These are phyloP conservation scores for Allantophomopsis lycopodina DNA, from an alignment of 2,329 filamentous ascomycete genomes.

Conservation along the genomic window DNA sequence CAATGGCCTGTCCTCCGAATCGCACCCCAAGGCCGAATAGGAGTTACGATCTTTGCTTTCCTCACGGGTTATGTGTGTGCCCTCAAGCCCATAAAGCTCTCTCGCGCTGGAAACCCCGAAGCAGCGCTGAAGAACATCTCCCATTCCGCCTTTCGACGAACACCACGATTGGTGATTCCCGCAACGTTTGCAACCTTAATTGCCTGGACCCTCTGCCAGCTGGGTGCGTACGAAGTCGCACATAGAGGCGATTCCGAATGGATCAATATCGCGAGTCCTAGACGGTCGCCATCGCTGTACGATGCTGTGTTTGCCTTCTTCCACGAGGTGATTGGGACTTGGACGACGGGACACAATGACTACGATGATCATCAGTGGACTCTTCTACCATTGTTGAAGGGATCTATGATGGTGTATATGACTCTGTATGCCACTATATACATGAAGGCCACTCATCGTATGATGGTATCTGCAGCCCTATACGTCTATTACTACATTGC, in stretches of 20 bases:
- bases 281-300: constrained; percentile 23
- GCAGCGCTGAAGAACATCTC: constrained; percentile 36
- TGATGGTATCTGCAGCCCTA: constrained; percentile 29
- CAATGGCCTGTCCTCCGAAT: constrained; percentile 42
- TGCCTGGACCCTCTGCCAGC: constrained; percentile 34
- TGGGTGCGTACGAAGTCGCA: constrained; percentile 36
- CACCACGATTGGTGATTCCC: constrained; percentile 39
- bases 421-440: constrained; percentile 35
- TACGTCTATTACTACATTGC: constrained; percentile 29
- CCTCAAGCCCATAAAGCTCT: constrained; percentile 39
- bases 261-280: constrained; percentile 32
- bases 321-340: constrained; percentile 32
- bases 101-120: constrained; percentile 34
- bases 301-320: constrained; percentile 28
- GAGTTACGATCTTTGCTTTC: constrained; percentile 49
- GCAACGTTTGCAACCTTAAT: constrained; percentile 34
- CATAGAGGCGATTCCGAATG: constrained; percentile 42
- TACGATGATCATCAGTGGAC: constrained; percentile 49
- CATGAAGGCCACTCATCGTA: constrained; percentile 32
- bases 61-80: constrained; percentile 47
- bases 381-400: constrained; percentile 35
- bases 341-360: constrained; percentile 33
- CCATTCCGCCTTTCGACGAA: constrained; percentile 37
- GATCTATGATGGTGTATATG: constrained; percentile 39
- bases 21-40: constrained; percentile 41